Percentiles rank a stretch among this genome's conserved stretches.
Evolutionary conservation across 805 yeast species (phyloP).

Genomic region (Metschnikowia picachoensis): DNA sequence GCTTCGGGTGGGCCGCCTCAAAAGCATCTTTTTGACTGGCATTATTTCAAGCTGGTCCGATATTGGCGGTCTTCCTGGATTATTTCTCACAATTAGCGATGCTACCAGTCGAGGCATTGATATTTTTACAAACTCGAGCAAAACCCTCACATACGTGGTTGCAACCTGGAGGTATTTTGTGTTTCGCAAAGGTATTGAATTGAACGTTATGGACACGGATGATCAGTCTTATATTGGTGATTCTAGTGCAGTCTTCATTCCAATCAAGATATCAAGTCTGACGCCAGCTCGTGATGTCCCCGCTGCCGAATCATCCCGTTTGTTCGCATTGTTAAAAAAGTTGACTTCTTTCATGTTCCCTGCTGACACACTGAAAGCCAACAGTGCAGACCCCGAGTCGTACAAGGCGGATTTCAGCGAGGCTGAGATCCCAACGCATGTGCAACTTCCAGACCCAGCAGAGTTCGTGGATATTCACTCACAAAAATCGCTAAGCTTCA

Average conservation of each 20-base stretch:
- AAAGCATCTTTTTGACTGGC: constrained; percentile 76
- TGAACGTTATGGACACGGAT: constrained; percentile 34
- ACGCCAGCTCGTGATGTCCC: not conserved
- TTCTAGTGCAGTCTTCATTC: constrained; percentile 35
- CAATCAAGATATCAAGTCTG: constrained; percentile 28
- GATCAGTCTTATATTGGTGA: constrained; percentile 32
- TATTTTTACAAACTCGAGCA: constrained; percentile 44
- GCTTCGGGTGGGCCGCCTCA: constrained; percentile 52
- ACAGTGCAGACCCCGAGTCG: constrained; percentile 35
- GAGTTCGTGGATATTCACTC: constrained; percentile 24
- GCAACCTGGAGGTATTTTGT: constrained; percentile 87
- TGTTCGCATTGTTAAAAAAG: constrained; percentile 24
- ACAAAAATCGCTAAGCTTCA: constrained; percentile 57
- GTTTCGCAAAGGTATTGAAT: constrained; percentile 66
- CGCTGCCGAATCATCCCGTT: not conserved
- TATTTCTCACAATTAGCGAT: constrained; percentile 76
- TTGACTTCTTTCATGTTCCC: constrained; percentile 59
- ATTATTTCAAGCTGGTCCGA: constrained; percentile 61
- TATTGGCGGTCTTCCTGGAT: constrained; percentile 92
- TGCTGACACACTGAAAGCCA: constrained; percentile 37
- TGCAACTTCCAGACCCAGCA: constrained; percentile 26
- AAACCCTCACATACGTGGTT: constrained; percentile 45
- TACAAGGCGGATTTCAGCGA: constrained; percentile 37
- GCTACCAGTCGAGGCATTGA: constrained; percentile 59
- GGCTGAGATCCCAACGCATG: constrained; percentile 38